Percentiles rank a stretch among this genome's conserved stretches.
Conservation (phyloP, 225 moss, liverwort and hornwort genomes). For the Climacium dendroides region DNA sequence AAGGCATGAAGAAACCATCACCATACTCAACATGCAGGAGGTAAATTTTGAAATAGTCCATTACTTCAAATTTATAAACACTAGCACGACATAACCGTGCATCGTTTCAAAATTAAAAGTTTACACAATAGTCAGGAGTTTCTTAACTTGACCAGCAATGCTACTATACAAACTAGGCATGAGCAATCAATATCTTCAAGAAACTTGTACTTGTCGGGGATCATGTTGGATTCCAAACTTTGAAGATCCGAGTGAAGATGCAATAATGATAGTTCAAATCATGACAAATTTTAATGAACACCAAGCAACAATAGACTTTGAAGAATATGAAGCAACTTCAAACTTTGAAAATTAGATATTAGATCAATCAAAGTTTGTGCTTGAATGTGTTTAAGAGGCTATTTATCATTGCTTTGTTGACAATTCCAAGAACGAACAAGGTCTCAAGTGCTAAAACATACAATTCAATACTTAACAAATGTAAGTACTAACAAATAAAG, state of each 20-base stretch:
- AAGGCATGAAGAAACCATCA: neutral
- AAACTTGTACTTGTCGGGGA: neutral
- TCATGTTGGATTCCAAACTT: neutral
- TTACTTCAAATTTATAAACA: neutral
- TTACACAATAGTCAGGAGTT: neutral
- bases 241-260: fast-evolving
- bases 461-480: too few species aligned
- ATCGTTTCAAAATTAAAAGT: neutral
- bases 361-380: too few species aligned
- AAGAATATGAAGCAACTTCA: neutral
- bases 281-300: too few species aligned
- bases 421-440: too few species aligned
- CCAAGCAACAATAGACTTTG: neutral
- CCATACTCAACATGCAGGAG: neutral
- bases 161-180: neutral
- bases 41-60: neutral
- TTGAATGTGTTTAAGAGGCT: too few species aligned
- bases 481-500: too few species aligned
- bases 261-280: too few species aligned
- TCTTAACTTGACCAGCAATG: fast-evolving
- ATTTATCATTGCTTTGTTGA: too few species aligned
- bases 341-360: too few species aligned
- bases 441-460: too few species aligned
- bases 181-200: neutral
- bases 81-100: neutral